These are phyloP conservation scores for Ustilago trichophora DNA, from an alignment of 1,284 basidiomycete species.

Conservation along the genomic window DNA sequence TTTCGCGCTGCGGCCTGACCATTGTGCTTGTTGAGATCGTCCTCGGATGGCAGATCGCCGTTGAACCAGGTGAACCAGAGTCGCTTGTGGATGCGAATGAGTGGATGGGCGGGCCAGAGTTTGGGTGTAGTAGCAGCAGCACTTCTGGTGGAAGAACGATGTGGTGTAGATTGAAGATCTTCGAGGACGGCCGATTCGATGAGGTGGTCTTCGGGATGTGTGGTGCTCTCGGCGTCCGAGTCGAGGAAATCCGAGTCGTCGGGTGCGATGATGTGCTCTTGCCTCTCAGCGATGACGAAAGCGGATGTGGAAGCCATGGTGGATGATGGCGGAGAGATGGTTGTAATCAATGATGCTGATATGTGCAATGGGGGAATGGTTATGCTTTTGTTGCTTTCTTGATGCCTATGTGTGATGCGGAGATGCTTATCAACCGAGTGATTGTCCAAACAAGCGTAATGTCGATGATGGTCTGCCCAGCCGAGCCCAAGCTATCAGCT, in stretches of 20 bases:
- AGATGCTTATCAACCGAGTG: no score
- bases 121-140: background rate
- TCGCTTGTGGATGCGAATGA: constrained; percentile 55
- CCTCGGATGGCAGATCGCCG: constrained; percentile 23
- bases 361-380: no score
- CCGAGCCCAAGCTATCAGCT: background rate
- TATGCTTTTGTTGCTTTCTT: no score
- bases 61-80: constrained; percentile 60
- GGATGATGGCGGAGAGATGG: no score
- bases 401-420: no score
- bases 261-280: constrained; percentile 41
- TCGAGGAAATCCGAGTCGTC: constrained; percentile 61
- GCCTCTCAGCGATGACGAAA: constrained; percentile 22
- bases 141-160: background rate
- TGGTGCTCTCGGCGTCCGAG: constrained; percentile 36
- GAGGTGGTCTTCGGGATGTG: constrained; percentile 21
- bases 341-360: no score
- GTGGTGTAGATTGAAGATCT: constrained; percentile 3
- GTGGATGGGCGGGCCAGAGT: constrained; percentile 42
- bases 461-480: no score
- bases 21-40: constrained; percentile 35
- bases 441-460: no score
- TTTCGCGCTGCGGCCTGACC: constrained; percentile 16
- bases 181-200: constrained; percentile 34
- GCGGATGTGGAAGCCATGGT: constrained; percentile 41